Evolutionary conservation across 306 rosid species (phyloP).

Genomic region (Aeschynomene evenia): DNA sequence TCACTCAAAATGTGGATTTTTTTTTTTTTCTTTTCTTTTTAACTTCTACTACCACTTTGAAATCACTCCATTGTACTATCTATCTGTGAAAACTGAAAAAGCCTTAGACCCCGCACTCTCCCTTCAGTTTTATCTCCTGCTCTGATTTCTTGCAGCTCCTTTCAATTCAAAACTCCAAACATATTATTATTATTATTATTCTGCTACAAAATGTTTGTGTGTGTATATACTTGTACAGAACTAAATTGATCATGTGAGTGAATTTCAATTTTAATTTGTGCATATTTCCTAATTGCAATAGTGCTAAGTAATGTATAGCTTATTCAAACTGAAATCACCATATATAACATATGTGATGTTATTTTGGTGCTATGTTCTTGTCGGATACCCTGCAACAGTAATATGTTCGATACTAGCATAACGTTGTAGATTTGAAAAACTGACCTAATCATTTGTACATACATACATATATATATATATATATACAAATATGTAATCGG

Average conservation of each 20-base stretch:
- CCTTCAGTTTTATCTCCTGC: background rate
- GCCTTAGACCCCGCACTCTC: background rate
- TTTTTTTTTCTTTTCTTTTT: too few relatives aligned
- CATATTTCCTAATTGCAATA: too few relatives aligned
- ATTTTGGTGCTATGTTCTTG: constrained; percentile 36
- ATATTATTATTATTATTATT: background rate
- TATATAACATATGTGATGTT: background rate
- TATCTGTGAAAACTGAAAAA: too few relatives aligned
- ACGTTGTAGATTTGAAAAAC: constrained; percentile 37
- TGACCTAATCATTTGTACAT: constrained; percentile 31
- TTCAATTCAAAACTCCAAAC: constrained; percentile 32
- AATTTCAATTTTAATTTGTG: too few relatives aligned
- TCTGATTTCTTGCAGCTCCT: background rate
- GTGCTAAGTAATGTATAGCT: too few relatives aligned
- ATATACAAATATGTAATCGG: background rate
- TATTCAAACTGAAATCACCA: too few relatives aligned
- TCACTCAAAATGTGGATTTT: background rate
- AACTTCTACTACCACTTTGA: constrained; percentile 3
- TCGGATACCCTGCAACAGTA: constrained; percentile 21
- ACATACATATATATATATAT: too few relatives aligned
- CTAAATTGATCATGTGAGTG: too few relatives aligned
- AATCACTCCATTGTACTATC: background rate
- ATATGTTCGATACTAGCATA: constrained; percentile 17
- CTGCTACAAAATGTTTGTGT: too few relatives aligned
- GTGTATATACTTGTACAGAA: too few relatives aligned